These are phyloP conservation scores for Cyclotella choctawhatcheeana DNA, from an alignment of 108 stramenopile species.

Conservation along the genomic window DNA sequence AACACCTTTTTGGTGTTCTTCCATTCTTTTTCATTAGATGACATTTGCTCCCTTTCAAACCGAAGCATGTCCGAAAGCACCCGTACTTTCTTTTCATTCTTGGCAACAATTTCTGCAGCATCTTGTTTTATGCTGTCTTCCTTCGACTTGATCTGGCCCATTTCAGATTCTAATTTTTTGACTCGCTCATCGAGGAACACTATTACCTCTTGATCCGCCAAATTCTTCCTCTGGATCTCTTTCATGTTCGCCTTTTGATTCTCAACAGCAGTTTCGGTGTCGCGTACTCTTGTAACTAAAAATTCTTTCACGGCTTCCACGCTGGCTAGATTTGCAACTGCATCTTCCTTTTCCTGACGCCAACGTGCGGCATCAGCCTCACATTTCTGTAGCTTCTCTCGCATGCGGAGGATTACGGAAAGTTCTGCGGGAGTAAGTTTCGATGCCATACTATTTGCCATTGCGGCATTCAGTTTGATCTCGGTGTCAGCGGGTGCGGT, in stretches of 20 bases:
- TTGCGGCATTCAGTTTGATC: constrained; percentile 66
- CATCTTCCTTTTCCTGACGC: constrained; percentile 64
- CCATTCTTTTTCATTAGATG: constrained; percentile 77
- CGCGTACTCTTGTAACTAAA: constrained; percentile 70
- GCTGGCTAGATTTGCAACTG: constrained; percentile 74
- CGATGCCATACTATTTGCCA: constrained; percentile 81
- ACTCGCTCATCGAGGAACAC: constrained; percentile 86
- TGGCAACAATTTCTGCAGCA: constrained; percentile 41
- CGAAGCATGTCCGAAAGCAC: constrained; percentile 81
- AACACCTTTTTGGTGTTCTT: constrained; percentile 82
- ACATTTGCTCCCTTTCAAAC: constrained; percentile 76
- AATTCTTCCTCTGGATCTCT: constrained; percentile 65
- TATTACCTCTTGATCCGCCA: constrained; percentile 92
- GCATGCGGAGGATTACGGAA: constrained; percentile 86
- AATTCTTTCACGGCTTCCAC: constrained; percentile 83
- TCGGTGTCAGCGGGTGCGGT: constrained; percentile 27
- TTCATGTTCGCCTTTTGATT: constrained; percentile 59
- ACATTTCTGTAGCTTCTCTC: constrained; percentile 63
- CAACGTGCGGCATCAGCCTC: constrained; percentile 60
- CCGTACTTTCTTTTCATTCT: constrained; percentile 65
- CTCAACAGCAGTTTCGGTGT: constrained; percentile 63
- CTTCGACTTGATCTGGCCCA: constrained; percentile 47
- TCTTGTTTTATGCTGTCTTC: constrained; percentile 41
- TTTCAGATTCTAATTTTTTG: constrained; percentile 69
- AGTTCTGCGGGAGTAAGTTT: constrained; percentile 84